phyloP scores from a whole-genome alignment of 202 grass and related monocot genomes.

The Sporobolus alterniflorus region DNA sequence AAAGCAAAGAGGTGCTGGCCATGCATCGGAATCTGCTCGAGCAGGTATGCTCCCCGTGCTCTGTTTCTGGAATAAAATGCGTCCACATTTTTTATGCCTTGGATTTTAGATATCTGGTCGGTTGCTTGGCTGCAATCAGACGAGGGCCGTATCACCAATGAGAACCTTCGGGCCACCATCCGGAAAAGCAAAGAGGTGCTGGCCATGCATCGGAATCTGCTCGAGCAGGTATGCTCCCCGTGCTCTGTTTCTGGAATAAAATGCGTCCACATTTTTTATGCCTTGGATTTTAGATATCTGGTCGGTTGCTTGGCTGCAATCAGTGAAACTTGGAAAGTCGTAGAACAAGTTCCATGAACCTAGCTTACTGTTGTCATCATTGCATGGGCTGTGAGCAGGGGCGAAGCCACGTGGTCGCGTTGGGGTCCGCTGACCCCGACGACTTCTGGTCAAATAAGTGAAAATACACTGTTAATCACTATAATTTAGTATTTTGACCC shows the following conservation, averaged over 20 bases:
- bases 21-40: constrained; percentile 68
- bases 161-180: constrained; percentile 59
- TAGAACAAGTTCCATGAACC: not conserved
- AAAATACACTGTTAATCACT: too few species aligned
- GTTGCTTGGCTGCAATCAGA: too few species aligned
- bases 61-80: constrained; percentile 29
- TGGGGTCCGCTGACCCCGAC: too few species aligned
- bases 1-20: constrained; percentile 85
- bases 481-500: too few species aligned
- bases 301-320: not conserved
- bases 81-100: not conserved
- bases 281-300: not conserved
- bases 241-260: constrained; percentile 28
- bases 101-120: not conserved
- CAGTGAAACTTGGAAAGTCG: not conserved
- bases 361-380: not conserved
- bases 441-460: too few species aligned
- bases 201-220: constrained; percentile 66
- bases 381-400: not conserved
- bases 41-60: constrained; percentile 52
- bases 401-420: too few species aligned
- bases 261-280: not conserved
- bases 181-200: constrained; percentile 83
- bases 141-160: constrained; percentile 48
- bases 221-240: constrained; percentile 61